phyloP scores from a whole-genome alignment of 108 stramenopile species.

The Discostella stelligeroides region DNA sequence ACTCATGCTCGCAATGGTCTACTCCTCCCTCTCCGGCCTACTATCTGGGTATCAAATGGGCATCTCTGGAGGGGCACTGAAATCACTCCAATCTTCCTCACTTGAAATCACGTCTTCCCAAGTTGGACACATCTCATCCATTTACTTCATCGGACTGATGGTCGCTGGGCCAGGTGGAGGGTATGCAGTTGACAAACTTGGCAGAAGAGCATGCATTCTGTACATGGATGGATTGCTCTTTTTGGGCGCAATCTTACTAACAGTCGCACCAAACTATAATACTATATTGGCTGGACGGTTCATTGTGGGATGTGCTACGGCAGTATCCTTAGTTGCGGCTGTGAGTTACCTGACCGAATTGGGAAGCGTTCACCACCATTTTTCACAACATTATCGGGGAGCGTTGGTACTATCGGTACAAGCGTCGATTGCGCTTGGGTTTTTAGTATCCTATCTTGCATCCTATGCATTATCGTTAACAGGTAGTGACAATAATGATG shows the following conservation, averaged over 20 bases:
- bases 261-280: constrained; percentile 31
- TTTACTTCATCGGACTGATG: constrained; percentile 51
- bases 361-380: constrained; percentile 30
- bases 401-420: constrained; percentile 49
- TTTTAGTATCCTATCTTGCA: constrained; percentile 40
- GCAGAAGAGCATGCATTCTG: constrained; percentile 26
- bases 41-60: constrained; percentile 52
- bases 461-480: constrained; percentile 28
- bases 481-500: constrained; percentile 5
- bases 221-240: constrained; percentile 45
- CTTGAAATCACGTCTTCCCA: constrained; percentile 37
- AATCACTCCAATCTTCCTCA: constrained; percentile 44
- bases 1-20: constrained; percentile 32
- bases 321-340: constrained; percentile 33
- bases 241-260: constrained; percentile 27
- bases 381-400: constrained; percentile 35
- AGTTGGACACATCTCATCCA: constrained; percentile 35
- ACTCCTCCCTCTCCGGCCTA: constrained; percentile 53
- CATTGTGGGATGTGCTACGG: constrained; percentile 42
- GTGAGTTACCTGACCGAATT: constrained; percentile 51
- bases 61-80: constrained; percentile 35
- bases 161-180: constrained; percentile 45
- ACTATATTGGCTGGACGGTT: constrained; percentile 40
- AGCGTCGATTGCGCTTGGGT: constrained; percentile 45
- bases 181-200: constrained; percentile 41